These are phyloP conservation scores for Fusarium globosum DNA, from an alignment of 2,329 filamentous ascomycete genomes.

Conservation along the genomic window DNA sequence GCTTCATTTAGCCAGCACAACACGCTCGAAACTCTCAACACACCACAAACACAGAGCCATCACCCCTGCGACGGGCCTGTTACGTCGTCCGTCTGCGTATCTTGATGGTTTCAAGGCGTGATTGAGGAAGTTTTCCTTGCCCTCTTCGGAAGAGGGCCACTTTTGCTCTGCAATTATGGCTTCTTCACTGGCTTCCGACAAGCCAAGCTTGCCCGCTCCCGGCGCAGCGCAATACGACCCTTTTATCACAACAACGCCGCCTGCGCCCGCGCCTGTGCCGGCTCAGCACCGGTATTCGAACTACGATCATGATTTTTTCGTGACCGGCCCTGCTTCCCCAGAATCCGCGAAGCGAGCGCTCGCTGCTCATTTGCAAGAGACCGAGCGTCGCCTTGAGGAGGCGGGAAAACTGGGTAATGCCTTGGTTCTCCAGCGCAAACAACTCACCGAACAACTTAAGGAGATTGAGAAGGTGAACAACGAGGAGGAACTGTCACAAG, in stretches of 20 bases:
- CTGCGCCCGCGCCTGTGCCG: constrained; percentile 50
- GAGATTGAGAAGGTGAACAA: constrained; percentile 84
- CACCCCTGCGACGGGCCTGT: constrained; percentile 43
- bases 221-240: constrained; percentile 61
- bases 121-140: constrained; percentile 41
- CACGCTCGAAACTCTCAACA: constrained; percentile 28
- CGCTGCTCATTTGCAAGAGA: constrained; percentile 91
- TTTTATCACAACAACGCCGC: constrained; percentile 62
- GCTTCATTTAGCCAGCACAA: constrained; percentile 25
- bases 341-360: constrained; percentile 88
- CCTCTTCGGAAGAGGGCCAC: constrained; percentile 35
- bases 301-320: constrained; percentile 85
- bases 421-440: constrained; percentile 86
- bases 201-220: constrained; percentile 54
- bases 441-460: constrained; percentile 82
- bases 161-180: constrained; percentile 52
- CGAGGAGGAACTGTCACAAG: constrained; percentile 82
- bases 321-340: constrained; percentile 78
- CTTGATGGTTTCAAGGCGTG: constrained; percentile 46
- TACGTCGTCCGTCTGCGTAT: constrained; percentile 40
- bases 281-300: constrained; percentile 78
- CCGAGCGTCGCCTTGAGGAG: constrained; percentile 89
- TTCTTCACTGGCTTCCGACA: constrained; percentile 57
- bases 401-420: constrained; percentile 89
- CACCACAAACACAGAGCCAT: constrained; percentile 24